phyloP scores from a whole-genome alignment of 1,284 basidiomycete genomes.

The Xerocomus minutiporus region DNA sequence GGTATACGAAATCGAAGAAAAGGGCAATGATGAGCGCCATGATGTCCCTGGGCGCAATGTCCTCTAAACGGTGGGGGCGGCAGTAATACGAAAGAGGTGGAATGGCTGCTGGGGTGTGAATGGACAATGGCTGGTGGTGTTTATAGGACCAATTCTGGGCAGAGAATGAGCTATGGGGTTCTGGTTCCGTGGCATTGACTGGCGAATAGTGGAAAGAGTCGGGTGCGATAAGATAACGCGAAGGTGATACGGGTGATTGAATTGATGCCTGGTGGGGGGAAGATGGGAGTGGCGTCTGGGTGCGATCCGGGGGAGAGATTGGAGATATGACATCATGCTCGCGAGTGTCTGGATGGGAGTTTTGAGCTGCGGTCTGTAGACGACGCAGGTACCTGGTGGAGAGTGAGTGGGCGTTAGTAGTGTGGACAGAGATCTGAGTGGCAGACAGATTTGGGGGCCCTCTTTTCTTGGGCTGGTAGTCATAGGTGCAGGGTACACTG shows the following conservation, averaged over 20 bases:
- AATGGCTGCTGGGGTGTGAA: conserved; percentile 48
- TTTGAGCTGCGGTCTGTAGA: conserved; percentile 60
- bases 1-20: conserved; percentile 87
- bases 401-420: neutral
- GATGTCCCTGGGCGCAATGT: conserved; percentile 71
- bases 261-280: conserved; percentile 39
- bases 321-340: conserved; percentile 42
- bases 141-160: conserved; percentile 65
- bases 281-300: conserved; percentile 34
- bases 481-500: conserved; percentile 81
- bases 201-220: conserved; percentile 57
- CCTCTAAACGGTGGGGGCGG: conserved; percentile 64
- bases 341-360: conserved; percentile 19
- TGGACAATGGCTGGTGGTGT: conserved; percentile 50
- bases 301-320: conserved; percentile 35
- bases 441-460: conserved; percentile 84
- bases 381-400: conserved; percentile 63
- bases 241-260: conserved; percentile 49
- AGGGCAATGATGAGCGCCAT: conserved; percentile 75
- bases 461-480: conserved; percentile 87
- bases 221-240: conserved; percentile 65
- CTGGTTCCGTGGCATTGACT: conserved; percentile 33
- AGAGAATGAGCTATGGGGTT: conserved; percentile 57
- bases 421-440: neutral
- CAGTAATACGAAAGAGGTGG: conserved; percentile 70